Evolutionary conservation across 495 filamentous ascomycete species (phyloP).

Genomic region (Neurospora tetraspora): DNA sequence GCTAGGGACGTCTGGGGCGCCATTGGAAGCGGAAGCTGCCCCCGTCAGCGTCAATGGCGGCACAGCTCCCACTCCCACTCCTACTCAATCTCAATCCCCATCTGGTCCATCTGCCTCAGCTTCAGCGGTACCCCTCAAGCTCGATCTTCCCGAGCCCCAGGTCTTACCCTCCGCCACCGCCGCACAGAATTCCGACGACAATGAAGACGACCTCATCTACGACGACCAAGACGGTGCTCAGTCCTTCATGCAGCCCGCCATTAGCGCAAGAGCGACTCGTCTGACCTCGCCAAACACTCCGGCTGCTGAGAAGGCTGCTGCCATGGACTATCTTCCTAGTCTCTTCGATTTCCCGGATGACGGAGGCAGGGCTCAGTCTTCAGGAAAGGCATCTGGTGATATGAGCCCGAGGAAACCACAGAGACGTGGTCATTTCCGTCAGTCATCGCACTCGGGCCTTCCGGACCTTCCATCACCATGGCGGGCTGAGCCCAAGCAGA

Average conservation of each 20-base stretch:
- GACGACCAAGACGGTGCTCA: conserved; percentile 46
- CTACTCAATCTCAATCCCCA: neutral
- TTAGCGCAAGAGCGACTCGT: conserved; percentile 60
- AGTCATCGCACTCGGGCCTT: conserved; percentile 9
- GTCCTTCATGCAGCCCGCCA: conserved; percentile 65
- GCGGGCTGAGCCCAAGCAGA: conserved; percentile 38
- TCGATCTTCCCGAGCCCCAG: neutral
- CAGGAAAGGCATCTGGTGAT: neutral
- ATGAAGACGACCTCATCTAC: conserved; percentile 22
- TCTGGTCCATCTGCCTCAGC: neutral
- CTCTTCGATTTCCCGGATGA: conserved; percentile 36
- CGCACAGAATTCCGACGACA: conserved; percentile 13
- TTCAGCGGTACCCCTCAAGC: neutral
- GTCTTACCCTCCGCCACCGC: neutral
- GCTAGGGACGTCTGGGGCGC: neutral
- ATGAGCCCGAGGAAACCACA: conserved; percentile 9
- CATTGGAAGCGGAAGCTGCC: neutral
- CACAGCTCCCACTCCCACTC: neutral
- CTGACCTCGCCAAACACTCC: conserved; percentile 63
- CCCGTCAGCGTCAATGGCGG: neutral
- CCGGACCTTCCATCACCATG: conserved; percentile 38
- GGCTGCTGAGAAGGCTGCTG: conserved; percentile 62
- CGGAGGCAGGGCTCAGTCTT: neutral
- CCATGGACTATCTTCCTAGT: conserved; percentile 48
- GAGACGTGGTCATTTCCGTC: neutral